Base-by-base conservation (phyloP, 176 grass and related monocot species). In the Puya raimondii region DNA sequence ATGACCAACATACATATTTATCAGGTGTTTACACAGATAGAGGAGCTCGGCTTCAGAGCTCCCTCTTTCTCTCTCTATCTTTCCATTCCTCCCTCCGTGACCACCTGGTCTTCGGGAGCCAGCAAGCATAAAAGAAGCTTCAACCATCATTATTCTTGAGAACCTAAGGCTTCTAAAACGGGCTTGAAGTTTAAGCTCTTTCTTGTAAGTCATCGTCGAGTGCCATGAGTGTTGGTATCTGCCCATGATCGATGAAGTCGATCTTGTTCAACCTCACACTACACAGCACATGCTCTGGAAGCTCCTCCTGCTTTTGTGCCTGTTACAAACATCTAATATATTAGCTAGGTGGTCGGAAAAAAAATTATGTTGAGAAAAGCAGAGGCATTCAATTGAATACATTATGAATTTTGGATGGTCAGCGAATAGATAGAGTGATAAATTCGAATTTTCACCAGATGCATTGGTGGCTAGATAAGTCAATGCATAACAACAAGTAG, bases 241-340 rank as follows among this genome's bases (percentile, higher is more conserved):
- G 85, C 64, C 87, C 90, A 12, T 75, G 79, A 71, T 99, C 68
- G 4, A 88, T 70, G 17, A 99, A 91, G 69, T 91, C 87, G 20
- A 92, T 69, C 63, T 80, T 92, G 87, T 86, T 93, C 71, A 99
- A 72, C 80, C 94, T 86, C 63, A 90, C 82, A 53, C 94, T 84
- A 76, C 94, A 99, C 12, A 93, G 71, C 12, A 99, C 87, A 82
- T 87, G 80, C 70, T 99, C 94, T n/a, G 94, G 94, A 50, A 99
- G 80, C 47, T 99, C 94, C 71, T 99, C 94, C 77, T 93, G 94
- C 63, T 91, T 99, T 71, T 99, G 94, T 57, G 90, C 94, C 94
- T 99, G 87, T 73, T 74, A 69, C 27, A 85, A 69, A 68, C 65
- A n/a, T 17, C 53, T 59, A 51, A 70, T 21, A 52, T 49, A 20